Conservation (phyloP, 352 stramenopile genomes). For the Globisporangium cylindrosporum region DNA sequence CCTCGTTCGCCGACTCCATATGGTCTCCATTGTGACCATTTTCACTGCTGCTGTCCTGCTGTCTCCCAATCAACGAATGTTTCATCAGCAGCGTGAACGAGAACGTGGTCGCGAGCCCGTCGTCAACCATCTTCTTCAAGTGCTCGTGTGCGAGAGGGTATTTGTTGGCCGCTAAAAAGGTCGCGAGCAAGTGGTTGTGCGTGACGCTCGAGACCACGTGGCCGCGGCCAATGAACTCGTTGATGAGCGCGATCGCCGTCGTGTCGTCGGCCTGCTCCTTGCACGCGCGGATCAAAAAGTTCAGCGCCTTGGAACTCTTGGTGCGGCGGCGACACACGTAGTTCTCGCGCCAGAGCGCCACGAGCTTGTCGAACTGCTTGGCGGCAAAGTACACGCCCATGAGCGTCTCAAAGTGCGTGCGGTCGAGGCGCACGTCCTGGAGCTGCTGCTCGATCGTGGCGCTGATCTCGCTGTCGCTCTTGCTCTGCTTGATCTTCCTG, state of each 20-base stretch:
- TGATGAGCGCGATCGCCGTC: conserved; percentile 43
- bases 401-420: conserved; percentile 71
- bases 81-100: conserved; percentile 77
- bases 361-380: conserved; percentile 46
- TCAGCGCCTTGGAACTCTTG: conserved; percentile 78
- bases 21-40: not conserved
- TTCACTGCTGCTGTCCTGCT: not conserved
- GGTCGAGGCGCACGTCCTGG: conserved; percentile 51
- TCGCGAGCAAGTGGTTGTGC: conserved; percentile 75
- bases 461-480: not conserved
- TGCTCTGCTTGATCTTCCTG: conserved; percentile 14
- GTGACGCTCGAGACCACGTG: conserved; percentile 55
- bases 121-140: conserved; percentile 39
- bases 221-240: conserved; percentile 60
- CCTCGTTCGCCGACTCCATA: conserved; percentile 28
- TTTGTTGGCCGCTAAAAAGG: conserved; percentile 61
- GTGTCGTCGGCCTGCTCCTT: conserved; percentile 35
- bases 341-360: conserved; percentile 57
- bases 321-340: conserved; percentile 55
- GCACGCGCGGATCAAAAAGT: conserved; percentile 73
- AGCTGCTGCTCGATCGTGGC: conserved; percentile 9
- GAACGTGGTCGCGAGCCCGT: conserved; percentile 57
- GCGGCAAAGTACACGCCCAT: conserved; percentile 66
- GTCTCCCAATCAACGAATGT: conserved; percentile 31
- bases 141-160: conserved; percentile 40